Base-by-base conservation (phyloP, 371 early-diverging fungal species). In the Lichtheimia ornata region DNA sequence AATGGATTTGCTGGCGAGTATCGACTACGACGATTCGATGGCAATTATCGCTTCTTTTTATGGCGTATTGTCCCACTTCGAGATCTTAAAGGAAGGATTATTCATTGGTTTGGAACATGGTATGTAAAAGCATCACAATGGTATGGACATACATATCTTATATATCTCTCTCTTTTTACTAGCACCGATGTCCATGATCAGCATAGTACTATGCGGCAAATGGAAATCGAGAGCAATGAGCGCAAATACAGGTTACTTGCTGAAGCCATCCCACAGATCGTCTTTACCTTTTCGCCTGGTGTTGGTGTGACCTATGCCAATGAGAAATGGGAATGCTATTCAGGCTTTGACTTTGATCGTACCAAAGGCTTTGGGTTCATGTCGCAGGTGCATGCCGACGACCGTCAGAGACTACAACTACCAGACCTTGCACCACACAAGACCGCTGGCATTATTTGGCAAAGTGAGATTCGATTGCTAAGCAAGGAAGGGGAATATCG, bases 221-320 rank as follows among this genome's bases (percentile, higher is more conserved):
- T 80, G 52, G 86, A 87, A 50, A 77, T 82, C 50, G 84, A 84
- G 58, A 74, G 79, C 63, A 87, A 81, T 58, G 88, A 87, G 70
- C 69, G 84, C 59, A 87, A 87, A 69, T 87, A 87, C 54, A 69
- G 88, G 25, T 57, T 85, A 15, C 62, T 87, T 11, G 88, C 88
- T 3, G 88, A 87, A 53, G 86, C 88, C 2, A 87, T 87, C 43
- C 88, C 88, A 4, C 88, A 87, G 54, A 84, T 87, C 47, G 88
- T 87, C 2, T 87, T 87, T 55, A 85, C 86, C 0, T 82, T 85
- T n/a, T 70, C 83, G 0, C 85, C 85, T 17, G 76, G 79, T n/a
- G 69, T 69, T 20, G 88, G 88, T 1, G 58, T 87, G 24, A 84
- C 83, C 0, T 87, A 81, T 69, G 79, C 86, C 0, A 87, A 87